Base-by-base conservation (phyloP, 768 basidiomycete genomes). In the Kwoniella dejecticola region DNA sequence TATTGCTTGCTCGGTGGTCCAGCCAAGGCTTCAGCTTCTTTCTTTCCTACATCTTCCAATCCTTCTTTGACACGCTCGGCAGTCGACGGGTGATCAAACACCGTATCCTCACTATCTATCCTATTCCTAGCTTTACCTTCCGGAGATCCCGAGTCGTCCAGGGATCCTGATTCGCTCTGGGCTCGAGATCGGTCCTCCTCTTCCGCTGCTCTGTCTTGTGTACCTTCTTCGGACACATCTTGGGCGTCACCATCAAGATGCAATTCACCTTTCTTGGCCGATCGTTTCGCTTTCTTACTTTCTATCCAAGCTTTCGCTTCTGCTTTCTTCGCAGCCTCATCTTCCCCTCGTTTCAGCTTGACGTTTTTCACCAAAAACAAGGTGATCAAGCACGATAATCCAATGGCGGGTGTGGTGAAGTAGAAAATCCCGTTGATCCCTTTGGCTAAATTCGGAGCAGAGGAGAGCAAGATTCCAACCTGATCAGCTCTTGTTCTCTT, bases 401-500 rank as follows among this genome's bases (percentile, higher is more conserved):
- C 84, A 4, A 85, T 82, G 30, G 87, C 74, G 1, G 81, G 80
- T 1, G 85, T 84, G 62, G 88, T 84, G 60, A 89, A 80, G 38
- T 86, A 81, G 77, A 88, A 89, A 2, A 88, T 79, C 3, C 79
- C 72, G 40, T 81, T 76, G 75, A 89, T 86, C 1, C 88, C 88
- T 17, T 72, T 74, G 21, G 82, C 84, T 76, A 85, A 86, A n/a
- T n/a, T n/a, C n/a, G 0, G 83, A 38, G 36, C 17, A 17, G 17
- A 5, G 33, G 12, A 11, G 13, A 19, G 26, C 23, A 15, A 17
- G 4, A 31, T 31, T 33, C 5, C 29, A 13, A 30, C 50, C 3
- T 31, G 15, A 3, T 8, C 19, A 12, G 42, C 42, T 44, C 42
- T 44, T 21, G 8, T 38, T 17, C 8, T 6, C 47, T 7, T 49